Evolutionary conservation across 176 grass and related monocot genomes (phyloP).

Genomic region (Microstegium vimineum): DNA sequence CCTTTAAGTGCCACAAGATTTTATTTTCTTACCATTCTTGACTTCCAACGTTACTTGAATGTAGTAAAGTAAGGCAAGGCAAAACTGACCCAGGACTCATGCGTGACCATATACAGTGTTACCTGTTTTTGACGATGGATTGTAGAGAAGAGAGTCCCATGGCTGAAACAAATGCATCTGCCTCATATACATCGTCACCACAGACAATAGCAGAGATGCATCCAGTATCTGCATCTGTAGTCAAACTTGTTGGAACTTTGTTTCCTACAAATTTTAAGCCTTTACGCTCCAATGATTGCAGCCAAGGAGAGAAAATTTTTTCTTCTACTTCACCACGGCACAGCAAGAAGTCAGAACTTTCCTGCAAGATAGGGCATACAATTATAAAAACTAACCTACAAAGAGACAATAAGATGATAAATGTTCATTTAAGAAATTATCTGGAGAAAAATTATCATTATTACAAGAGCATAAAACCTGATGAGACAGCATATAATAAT

Average conservation of each 20-base stretch:
- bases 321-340: constrained; percentile 65
- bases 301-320: constrained; percentile 70
- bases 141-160: constrained; percentile 63
- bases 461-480: constrained; percentile 47
- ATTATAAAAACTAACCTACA: background rate
- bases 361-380: constrained; percentile 45
- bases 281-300: constrained; percentile 61
- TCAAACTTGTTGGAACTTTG: constrained; percentile 52
- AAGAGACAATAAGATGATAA: background rate
- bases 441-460: background rate
- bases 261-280: constrained; percentile 65
- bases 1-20: background rate
- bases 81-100: background rate
- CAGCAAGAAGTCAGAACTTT: constrained; percentile 74
- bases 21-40: background rate
- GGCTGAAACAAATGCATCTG: constrained; percentile 82
- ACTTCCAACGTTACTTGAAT: background rate
- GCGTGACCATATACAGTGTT: background rate
- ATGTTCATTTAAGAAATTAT: background rate
- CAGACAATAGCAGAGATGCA: constrained; percentile 61
- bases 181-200: constrained; percentile 52
- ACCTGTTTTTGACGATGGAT: constrained; percentile 67
- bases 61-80: background rate
- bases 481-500: constrained; percentile 86
- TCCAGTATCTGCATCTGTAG: constrained; percentile 44